Conservation (phyloP, 345 rosid genomes). For the Pistacia integerrima region DNA sequence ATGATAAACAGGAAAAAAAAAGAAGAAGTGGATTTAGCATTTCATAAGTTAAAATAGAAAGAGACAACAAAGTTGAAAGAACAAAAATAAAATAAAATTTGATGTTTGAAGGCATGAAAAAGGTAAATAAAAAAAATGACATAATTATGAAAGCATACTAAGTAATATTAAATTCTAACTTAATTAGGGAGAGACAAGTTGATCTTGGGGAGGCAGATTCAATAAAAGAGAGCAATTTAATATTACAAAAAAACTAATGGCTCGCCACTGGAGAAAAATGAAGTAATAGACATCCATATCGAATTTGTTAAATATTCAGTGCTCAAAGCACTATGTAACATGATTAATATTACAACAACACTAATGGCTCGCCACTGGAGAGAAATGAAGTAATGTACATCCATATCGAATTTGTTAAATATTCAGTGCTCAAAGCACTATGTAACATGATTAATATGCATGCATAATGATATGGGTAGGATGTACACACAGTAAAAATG, state of each 20-base stretch:
- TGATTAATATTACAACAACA: background rate
- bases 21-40: too few relatives aligned
- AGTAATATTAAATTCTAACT: too few relatives aligned
- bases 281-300: background rate
- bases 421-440: background rate
- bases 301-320: background rate
- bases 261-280: background rate
- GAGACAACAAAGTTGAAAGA: too few relatives aligned
- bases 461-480: background rate
- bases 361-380: background rate
- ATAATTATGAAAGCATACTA: too few relatives aligned
- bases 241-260: background rate
- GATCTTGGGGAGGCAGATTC: too few relatives aligned
- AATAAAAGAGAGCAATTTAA: background rate
- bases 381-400: background rate
- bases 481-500: background rate
- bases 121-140: too few relatives aligned
- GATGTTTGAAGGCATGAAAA: too few relatives aligned
- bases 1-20: too few relatives aligned
- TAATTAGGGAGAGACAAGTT: too few relatives aligned
- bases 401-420: background rate
- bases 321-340: background rate
- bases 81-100: too few relatives aligned
- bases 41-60: too few relatives aligned
- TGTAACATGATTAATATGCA: background rate